A percentile compares a stretch with the other conserved stretches of the same genome.
phyloP scores from a whole-genome alignment of 73 alveolate species.

The Paramecium pentaurelia region DNA sequence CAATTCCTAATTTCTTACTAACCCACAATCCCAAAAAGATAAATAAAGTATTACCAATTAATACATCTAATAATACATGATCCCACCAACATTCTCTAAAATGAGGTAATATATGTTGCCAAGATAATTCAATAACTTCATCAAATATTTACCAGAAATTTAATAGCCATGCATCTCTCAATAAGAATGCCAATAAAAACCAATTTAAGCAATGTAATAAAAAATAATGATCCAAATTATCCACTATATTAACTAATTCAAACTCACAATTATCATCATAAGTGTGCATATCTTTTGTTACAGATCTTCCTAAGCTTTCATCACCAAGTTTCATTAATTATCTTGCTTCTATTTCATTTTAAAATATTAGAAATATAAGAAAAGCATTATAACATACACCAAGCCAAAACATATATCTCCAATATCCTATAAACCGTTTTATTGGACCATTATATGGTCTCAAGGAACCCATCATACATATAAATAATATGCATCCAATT shows the following conservation, averaged over 20 bases:
- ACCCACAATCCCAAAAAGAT: conserved; percentile 62
- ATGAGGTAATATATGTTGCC: conserved; percentile 82
- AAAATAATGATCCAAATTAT: conserved; percentile 81
- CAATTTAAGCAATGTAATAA: conserved; percentile 78
- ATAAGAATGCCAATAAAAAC: conserved; percentile 77
- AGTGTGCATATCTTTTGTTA: conserved; percentile 73
- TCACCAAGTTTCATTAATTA: conserved; percentile 63
- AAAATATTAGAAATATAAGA: conserved; percentile 62
- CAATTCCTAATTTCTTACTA: conserved; percentile 58
- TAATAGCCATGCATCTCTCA: conserved; percentile 77
- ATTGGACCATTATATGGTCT: conserved; percentile 64
- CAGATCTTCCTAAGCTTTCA: conserved; percentile 55
- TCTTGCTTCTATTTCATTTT: conserved; percentile 69
- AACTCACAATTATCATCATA: conserved; percentile 82
- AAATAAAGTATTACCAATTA: conserved; percentile 80
- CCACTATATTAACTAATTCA: conserved; percentile 63
- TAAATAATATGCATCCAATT: conserved; percentile 35
- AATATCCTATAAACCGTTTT: conserved; percentile 43
- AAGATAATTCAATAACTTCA: conserved; percentile 82
- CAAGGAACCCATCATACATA: conserved; percentile 61
- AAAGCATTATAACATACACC: conserved; percentile 61
- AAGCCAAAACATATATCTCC: conserved; percentile 66
- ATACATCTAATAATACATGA: conserved; percentile 79
- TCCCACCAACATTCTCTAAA: conserved; percentile 97
- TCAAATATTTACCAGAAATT: conserved; percentile 84